These are phyloP conservation scores for Metschnikowia kofuensis DNA, from an alignment of 805 yeast genomes.

Conservation along the genomic window DNA sequence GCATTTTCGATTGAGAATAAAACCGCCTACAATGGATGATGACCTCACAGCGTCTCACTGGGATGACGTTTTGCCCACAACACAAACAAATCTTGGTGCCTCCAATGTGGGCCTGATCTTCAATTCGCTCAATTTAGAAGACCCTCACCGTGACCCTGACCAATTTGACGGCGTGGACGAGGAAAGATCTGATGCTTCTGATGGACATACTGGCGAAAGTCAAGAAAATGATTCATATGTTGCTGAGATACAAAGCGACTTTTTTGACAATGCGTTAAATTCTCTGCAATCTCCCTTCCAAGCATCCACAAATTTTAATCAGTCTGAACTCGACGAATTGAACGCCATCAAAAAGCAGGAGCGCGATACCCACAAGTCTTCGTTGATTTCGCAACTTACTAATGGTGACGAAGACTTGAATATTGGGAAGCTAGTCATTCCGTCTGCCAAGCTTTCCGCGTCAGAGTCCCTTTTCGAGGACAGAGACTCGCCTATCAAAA, in stretches of 20 bases:
- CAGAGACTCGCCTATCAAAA: constrained; percentile 28
- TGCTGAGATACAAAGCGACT: background rate
- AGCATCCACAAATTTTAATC: constrained; percentile 8
- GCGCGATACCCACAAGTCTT: constrained; percentile 25
- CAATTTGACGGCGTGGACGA: constrained; percentile 12
- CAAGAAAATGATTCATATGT: background rate
- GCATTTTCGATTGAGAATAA: background rate
- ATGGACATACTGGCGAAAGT: background rate
- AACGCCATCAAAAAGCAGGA: constrained; percentile 35
- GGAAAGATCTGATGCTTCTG: constrained; percentile 13
- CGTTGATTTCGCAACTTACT: constrained; percentile 15
- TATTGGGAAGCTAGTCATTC: constrained; percentile 8
- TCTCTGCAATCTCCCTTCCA: background rate
- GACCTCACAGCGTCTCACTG: constrained; percentile 56
- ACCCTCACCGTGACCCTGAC: constrained; percentile 13
- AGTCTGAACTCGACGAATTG: constrained; percentile 20
- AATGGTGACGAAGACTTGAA: constrained; percentile 9
- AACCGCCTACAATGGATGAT: constrained; percentile 37
- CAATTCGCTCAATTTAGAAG: constrained; percentile 15
- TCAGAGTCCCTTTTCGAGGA: constrained; percentile 34
- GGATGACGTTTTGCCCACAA: constrained; percentile 53
- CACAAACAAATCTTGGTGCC: constrained; percentile 1
- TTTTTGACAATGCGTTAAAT: background rate
- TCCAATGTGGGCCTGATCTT: constrained; percentile 10
- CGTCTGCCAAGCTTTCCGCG: constrained; percentile 17